Conservation (phyloP, 768 basidiomycete genomes). For the Tylopilus felleus region DNA sequence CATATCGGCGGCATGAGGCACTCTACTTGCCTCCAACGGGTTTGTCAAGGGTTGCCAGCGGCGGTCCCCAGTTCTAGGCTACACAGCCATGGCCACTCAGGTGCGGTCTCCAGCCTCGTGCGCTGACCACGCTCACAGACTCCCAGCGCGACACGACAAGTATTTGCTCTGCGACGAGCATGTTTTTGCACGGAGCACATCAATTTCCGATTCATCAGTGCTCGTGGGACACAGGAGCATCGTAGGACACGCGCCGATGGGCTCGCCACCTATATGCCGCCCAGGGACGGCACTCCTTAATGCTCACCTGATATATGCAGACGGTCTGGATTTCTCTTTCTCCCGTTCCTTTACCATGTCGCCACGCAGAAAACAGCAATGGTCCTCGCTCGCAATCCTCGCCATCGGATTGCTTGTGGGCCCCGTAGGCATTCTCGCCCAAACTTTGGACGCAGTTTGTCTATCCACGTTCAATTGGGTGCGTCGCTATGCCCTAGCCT, state of each 20-base stretch:
- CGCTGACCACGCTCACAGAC: no score
- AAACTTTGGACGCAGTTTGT: slow-evolving; percentile 24
- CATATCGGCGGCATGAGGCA: no score
- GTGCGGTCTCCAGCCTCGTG: no score
- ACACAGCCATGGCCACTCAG: no score
- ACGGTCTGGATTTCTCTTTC: neutral
- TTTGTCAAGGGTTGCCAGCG: no score
- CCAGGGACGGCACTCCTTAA: neutral
- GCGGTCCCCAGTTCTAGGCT: no score
- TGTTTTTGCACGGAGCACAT: neutral
- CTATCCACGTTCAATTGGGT: slow-evolving; percentile 27
- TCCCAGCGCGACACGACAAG: neutral
- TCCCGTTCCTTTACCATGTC: slow-evolving; percentile 12
- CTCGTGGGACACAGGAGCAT: neutral
- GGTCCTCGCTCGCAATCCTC: slow-evolving; percentile 21
- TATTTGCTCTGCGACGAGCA: neutral
- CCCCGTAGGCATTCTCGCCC: slow-evolving; percentile 20
- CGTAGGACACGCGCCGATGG: neutral
- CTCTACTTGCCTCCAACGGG: no score
- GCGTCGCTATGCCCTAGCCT: neutral
- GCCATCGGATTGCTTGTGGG: slow-evolving; percentile 12
- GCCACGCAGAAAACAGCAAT: neutral
- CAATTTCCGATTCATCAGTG: no score
- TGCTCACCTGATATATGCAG: neutral
- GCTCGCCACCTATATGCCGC: slow-evolving; percentile 2